Base-by-base conservation (phyloP, 2,329 filamentous ascomycete species). In the Fusarium coffeatum region DNA sequence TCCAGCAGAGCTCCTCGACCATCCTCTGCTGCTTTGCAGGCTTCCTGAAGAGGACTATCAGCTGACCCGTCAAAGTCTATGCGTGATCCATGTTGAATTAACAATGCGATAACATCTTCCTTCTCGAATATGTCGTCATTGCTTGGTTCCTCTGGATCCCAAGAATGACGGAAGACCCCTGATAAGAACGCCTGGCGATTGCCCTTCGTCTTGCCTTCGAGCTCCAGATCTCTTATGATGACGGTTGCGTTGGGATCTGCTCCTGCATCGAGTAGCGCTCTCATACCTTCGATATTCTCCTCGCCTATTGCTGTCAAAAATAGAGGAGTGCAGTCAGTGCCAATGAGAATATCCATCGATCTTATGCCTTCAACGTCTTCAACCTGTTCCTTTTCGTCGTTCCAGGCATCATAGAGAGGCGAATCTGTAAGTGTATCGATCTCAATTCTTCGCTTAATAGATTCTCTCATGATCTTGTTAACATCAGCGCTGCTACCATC, bases 301-400 rank as follows among this genome's bases (percentile, higher is more conserved):
- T 49, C n/a, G 11, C 28, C 23, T 8, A 16, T 56, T 13, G 66
- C 32, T 41, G 57, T 34, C 15, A 63, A 63, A 9, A 72, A 22
- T 0, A 72, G 55, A 6, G 47, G 57, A n/a, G 45, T 66, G 6
- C 59, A 62, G 28, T 59, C 56, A 12, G 42, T 64, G n/a, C 34
- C 55, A 4, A 18, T 42, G 30, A 50, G n/a, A 27, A 30, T 12
- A 51, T 22, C 7, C 4, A 23, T n/a, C 2, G 20, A 61, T n/a
- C 18, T n/a, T 46, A 61, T 55, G 12, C 40, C 55, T 34, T 23
- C 30, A 16, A 42, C 40, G 13, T 61, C 16, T 6, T 55, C 49
- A 9, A 47, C 48, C 7, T 45, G 10, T 8, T 47, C 49, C 6
- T 34, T 34, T 13, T 55, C 49, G 4, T 47, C 34, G 7, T 22